phyloP scores from a whole-genome alignment of 2,329 filamentous ascomycete genomes.

The Trichoderma gracile region DNA sequence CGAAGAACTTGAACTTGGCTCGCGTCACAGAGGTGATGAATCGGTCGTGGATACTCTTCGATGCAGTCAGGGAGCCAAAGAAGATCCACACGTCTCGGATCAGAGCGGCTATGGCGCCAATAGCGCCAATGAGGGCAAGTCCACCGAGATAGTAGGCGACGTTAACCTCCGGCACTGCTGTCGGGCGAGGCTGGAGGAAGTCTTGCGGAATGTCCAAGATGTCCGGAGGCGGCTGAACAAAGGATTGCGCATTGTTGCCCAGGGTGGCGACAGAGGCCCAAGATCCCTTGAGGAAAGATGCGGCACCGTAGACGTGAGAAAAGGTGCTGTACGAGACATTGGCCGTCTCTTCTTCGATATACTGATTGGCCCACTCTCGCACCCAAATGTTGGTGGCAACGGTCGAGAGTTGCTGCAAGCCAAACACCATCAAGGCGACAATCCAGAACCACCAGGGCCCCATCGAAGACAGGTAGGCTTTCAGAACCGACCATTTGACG shows the following conservation, averaged over 20 bases:
- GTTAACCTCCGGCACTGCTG: conserved; percentile 62
- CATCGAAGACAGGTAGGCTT: conserved; percentile 86
- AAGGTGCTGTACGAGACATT: conserved; percentile 30
- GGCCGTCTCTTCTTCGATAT: conserved; percentile 53
- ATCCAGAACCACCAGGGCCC: conserved; percentile 97
- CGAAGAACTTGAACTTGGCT: conserved; percentile 96
- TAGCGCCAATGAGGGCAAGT: conserved; percentile 76
- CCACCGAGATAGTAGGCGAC: conserved; percentile 80
- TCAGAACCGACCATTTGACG: conserved; percentile 83
- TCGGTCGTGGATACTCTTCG: conserved; percentile 75
- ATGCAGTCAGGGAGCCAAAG: conserved; percentile 85
- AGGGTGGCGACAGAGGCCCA: conserved; percentile 45
- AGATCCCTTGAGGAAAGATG: conserved; percentile 34
- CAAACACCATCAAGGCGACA: conserved; percentile 72
- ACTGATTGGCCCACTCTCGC: conserved; percentile 90
- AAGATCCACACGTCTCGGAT: conserved; percentile 86
- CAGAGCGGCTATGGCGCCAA: conserved; percentile 79
- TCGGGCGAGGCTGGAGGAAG: conserved; percentile 27
- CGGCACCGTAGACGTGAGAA: conserved; percentile 32
- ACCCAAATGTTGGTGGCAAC: conserved; percentile 95
- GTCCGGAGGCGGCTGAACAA: background rate
- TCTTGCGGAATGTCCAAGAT: conserved; percentile 25
- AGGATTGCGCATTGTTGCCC: conserved; percentile 34
- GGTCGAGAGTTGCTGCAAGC: conserved; percentile 77
- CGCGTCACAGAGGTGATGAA: conserved; percentile 79